phyloP scores from a whole-genome alignment of 805 yeast species.

The Blastobotrys americana region DNA sequence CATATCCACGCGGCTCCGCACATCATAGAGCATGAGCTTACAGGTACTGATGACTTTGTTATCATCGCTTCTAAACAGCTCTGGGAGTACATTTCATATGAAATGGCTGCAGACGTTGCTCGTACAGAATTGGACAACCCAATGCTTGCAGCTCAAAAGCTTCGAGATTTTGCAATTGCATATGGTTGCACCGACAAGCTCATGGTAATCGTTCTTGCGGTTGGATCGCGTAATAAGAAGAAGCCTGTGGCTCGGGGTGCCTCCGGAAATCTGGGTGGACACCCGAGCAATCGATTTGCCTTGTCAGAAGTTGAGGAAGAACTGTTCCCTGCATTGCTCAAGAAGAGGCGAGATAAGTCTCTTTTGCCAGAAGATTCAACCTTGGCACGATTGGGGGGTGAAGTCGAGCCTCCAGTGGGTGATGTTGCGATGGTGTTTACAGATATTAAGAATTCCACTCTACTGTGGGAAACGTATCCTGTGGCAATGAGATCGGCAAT shows the following conservation, averaged over 20 bases:
- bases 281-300: background rate
- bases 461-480: conserved; percentile 88
- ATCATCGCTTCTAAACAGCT: conserved; percentile 76
- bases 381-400: conserved; percentile 69
- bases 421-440: conserved; percentile 94
- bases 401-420: conserved; percentile 91
- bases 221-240: conserved; percentile 23
- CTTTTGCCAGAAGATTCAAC: conserved; percentile 63
- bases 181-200: conserved; percentile 80
- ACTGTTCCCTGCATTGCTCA: conserved; percentile 25
- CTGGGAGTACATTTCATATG: conserved; percentile 79
- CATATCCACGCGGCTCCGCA: conserved; percentile 87
- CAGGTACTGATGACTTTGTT: conserved; percentile 72
- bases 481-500: conserved; percentile 95
- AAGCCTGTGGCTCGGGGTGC: conserved; percentile 9
- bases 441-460: conserved; percentile 90
- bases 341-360: conserved; percentile 45
- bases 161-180: conserved; percentile 89
- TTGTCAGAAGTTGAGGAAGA: conserved; percentile 26
- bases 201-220: conserved; percentile 71
- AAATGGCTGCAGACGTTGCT: conserved; percentile 84
- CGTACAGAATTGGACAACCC: conserved; percentile 72
- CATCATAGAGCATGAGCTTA: conserved; percentile 51
- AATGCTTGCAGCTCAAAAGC: conserved; percentile 82
- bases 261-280: conserved; percentile 7